A percentile compares a stretch with the other conserved stretches of the same genome.
phyloP scores from a whole-genome alignment of 2,329 filamentous ascomycete genomes.

The Fusarium multiceps region DNA sequence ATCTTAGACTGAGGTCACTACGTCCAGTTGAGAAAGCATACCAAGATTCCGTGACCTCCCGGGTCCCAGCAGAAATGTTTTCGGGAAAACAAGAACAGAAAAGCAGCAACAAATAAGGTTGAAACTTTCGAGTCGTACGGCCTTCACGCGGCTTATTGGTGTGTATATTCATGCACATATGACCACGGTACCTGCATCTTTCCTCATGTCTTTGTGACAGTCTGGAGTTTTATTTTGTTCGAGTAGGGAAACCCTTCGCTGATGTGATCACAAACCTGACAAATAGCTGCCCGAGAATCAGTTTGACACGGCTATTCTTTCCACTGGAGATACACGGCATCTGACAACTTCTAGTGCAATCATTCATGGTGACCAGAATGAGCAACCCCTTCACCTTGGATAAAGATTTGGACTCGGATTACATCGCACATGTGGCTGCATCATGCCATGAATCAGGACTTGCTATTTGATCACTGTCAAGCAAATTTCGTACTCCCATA shows the following conservation, averaged over 20 bases:
- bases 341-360: neutral
- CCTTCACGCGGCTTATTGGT: neutral
- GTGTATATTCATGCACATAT: neutral
- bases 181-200: neutral
- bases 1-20: neutral
- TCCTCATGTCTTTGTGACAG: neutral
- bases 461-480: neutral
- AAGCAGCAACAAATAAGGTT: neutral
- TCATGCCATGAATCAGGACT: neutral
- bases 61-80: neutral
- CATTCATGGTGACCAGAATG: neutral
- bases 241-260: neutral
- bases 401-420: neutral
- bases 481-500: neutral
- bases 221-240: neutral
- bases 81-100: neutral
- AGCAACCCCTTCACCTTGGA: neutral
- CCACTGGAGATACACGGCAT: neutral
- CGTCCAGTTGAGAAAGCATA: neutral
- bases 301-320: neutral
- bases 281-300: neutral
- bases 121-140: constrained; percentile 1
- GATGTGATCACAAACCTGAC: neutral
- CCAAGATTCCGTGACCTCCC: neutral
- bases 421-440: neutral